Percentiles rank a stretch among this genome's conserved stretches.
Evolutionary conservation across 2,329 filamentous ascomycete genomes (phyloP).

Genomic region (Thielaviopsis ethacetica): DNA sequence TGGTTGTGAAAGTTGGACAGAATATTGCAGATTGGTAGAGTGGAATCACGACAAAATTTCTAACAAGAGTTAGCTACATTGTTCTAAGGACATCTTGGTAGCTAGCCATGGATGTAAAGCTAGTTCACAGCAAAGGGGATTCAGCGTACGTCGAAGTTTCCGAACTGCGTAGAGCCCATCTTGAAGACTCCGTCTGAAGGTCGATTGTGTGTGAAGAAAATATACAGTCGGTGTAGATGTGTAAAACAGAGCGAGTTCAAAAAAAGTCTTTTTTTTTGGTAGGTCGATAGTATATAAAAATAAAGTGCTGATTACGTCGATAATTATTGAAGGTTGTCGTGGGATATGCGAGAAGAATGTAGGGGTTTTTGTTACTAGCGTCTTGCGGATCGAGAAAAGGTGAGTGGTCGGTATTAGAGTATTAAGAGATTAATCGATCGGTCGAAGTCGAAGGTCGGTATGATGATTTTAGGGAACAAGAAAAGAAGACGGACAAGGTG

Average conservation of each 20-base stretch:
- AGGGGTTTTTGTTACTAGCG: neutral
- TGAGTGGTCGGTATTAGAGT: neutral
- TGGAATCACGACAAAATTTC: conserved; percentile 74
- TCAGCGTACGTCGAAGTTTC: conserved; percentile 38
- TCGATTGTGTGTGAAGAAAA: neutral
- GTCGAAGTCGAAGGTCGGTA: neutral
- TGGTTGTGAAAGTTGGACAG: conserved; percentile 45
- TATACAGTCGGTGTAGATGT: neutral
- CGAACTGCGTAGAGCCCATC: conserved; percentile 46
- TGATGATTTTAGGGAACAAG: neutral
- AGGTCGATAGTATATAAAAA: neutral
- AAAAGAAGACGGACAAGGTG: neutral
- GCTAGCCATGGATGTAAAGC: no score
- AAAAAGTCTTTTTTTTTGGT: no score
- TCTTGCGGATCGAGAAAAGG: neutral
- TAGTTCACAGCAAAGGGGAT: neutral
- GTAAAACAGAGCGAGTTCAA: no score
- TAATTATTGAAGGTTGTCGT: neutral
- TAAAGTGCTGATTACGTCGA: neutral
- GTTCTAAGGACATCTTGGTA: neutral
- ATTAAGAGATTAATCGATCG: neutral
- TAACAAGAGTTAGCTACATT: conserved; percentile 21
- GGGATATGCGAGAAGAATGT: no score
- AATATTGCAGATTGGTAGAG: conserved; percentile 70
- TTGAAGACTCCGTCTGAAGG: conserved; percentile 11